These are phyloP conservation scores for Piper betle DNA, from an alignment of 164 flowering plant genomes.

Conservation along the genomic window DNA sequence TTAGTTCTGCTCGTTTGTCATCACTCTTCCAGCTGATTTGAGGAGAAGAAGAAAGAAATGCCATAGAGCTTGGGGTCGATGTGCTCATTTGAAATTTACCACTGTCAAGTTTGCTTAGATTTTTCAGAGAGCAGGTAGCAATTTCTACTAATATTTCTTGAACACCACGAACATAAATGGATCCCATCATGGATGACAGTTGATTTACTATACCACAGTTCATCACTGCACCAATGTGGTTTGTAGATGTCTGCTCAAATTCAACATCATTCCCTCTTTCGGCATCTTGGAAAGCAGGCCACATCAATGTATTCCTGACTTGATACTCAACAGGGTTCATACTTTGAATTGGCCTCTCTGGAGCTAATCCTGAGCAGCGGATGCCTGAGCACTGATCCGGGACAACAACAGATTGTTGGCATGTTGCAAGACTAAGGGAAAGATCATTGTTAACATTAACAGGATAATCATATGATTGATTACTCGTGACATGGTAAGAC, in stretches of 20 bases:
- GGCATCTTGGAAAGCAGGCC: neutral
- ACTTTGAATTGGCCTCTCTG: constrained; percentile 3
- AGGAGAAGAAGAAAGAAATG: constrained; percentile 8
- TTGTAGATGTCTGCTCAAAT: constrained; percentile 33
- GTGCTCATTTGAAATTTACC: constrained; percentile 9
- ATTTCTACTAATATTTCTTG: constrained; percentile 71
- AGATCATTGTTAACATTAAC: constrained; percentile 35
- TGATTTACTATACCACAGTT: constrained; percentile 16
- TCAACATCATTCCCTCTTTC: constrained; percentile 5
- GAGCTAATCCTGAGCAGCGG: constrained; percentile 22
- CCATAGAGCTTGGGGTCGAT: constrained; percentile 14
- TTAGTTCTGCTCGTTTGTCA: constrained; percentile 48
- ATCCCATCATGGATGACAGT: constrained; percentile 25
- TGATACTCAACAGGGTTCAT: constrained; percentile 2
- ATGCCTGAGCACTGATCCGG: constrained; percentile 45
- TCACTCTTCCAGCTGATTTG: constrained; percentile 17
- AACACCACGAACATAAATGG: constrained; percentile 44
- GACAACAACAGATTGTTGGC: constrained; percentile 23
- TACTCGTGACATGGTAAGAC: constrained; percentile 9
- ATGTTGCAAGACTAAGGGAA: constrained; percentile 55
- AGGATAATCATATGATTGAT: constrained; percentile 19
- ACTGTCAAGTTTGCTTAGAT: constrained; percentile 19
- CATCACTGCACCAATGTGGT: constrained; percentile 27
- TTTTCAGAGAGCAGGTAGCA: constrained; percentile 45
- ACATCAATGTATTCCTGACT: constrained; percentile 3